phyloP scores from a whole-genome alignment of 441 rosid genomes.

The Adansonia rubrostipa region DNA sequence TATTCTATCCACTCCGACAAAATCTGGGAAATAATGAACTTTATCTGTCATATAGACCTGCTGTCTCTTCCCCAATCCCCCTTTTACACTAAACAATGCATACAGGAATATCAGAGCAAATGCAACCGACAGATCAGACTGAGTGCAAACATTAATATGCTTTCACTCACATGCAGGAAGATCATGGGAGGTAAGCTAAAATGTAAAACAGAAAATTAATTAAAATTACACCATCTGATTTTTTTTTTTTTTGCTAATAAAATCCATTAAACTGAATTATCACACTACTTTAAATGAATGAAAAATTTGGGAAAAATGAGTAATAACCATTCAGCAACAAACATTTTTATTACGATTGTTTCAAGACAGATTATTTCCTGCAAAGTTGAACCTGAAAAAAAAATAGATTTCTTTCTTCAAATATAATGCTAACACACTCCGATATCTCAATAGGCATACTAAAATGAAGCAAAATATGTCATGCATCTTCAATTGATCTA shows the following conservation, averaged over 20 bases:
- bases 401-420: not conserved
- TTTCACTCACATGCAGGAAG: slow-evolving; percentile 10
- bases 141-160: not conserved
- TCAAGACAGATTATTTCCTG: not conserved
- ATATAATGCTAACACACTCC: not conserved
- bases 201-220: not conserved
- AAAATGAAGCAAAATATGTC: not conserved
- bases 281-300: slow-evolving; percentile 10
- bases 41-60: not conserved
- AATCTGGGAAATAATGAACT: not conserved
- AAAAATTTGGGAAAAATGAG: slow-evolving; percentile 4
- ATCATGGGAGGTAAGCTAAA: slow-evolving; percentile 13
- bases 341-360: not conserved
- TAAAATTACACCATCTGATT: not conserved
- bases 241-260: not conserved
- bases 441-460: not conserved
- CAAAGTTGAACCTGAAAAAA: not conserved
- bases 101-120: slow-evolving; percentile 6
- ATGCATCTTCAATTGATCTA: not conserved
- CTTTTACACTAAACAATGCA: slow-evolving; percentile 1
- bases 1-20: not conserved
- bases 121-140: not conserved
- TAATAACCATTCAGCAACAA: not conserved
- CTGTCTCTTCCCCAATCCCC: not conserved
- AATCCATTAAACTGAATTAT: not conserved